Evolutionary conservation across 1,139 yeast genomes (phyloP), one percentile per base, ranked within the genome.

Genomic region (Saccharomyces uvarum): DNA sequence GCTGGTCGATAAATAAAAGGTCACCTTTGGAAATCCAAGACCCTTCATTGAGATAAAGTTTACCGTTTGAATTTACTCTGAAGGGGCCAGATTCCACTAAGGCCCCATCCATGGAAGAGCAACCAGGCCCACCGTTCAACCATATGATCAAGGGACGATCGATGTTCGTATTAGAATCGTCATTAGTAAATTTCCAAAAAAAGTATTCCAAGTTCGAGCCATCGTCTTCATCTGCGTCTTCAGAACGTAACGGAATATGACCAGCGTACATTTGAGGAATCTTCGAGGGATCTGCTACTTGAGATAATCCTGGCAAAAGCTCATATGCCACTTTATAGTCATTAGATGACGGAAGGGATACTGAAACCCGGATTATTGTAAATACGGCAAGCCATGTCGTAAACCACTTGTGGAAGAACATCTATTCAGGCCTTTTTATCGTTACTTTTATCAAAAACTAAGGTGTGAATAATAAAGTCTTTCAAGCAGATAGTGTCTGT

Each of bases 21-120:
- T 91, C 89, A 3, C 88, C 88, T 49, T 81, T 77, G 57, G 85
- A 81, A 68, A 86, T 84, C 99, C 99, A 93, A 2, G 95, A 80
- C 0, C 97, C 97, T 3, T 76, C 68, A 69, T 90, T 90, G 24
- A 70, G 61, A 58, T 73, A 72, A 5, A 77, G 71, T 54, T 80
- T 67, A 1, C 75, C 73, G 9, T 78, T 69, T 0, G 70, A 61
- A 57, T 75, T 71, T 19, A 90, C 77, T 56, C 97, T 75, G 56
- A 90, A 80, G 0, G 99, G 98, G 0, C 99, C 99, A 2, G 84
- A 73, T 69, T 95, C 99, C 81, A 93, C 82, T 59, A 93, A 70
- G 0, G 97, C 97, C 2, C 99, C 99, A 71, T 93, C 99, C 95
- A 93, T 83, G 0, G 97, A 89, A 2, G 97, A 89, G 69, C 99